A percentile compares a stretch with the other conserved stretches of the same genome.
phyloP scores from a whole-genome alignment of 73 alveolate species.

The Tetrahymena borealis region DNA sequence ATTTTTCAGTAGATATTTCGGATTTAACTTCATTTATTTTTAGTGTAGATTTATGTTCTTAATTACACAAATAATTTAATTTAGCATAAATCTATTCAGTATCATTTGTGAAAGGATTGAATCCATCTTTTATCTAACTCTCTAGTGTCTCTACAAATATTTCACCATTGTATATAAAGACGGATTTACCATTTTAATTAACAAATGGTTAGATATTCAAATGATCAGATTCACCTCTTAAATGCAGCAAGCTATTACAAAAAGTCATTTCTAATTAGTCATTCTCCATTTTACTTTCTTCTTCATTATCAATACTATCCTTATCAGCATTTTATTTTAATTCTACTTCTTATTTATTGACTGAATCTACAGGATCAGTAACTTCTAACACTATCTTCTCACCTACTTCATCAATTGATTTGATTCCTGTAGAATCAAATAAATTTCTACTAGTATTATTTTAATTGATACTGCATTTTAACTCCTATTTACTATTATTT shows the following conservation, averaged over 20 bases:
- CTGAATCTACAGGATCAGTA: no score
- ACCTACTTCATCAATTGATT: background rate
- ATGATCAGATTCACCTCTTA: constrained; percentile 56
- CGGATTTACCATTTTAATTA: constrained; percentile 18
- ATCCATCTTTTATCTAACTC: background rate
- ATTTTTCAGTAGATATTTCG: background rate
- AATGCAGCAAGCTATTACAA: constrained; percentile 50
- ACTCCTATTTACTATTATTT: background rate
- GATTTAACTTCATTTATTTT: no score
- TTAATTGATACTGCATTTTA: background rate
- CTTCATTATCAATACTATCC: background rate
- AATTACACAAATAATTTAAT: constrained; percentile 26
- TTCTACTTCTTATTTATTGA: background rate
- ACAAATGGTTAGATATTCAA: constrained; percentile 52
- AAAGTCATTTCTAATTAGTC: background rate
- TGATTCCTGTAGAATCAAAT: background rate
- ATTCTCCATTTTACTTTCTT: background rate
- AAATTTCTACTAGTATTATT: background rate
- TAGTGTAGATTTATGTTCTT: constrained; percentile 23
- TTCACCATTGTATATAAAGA: constrained; percentile 85
- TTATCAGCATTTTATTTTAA: background rate
- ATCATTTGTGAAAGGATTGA: background rate
- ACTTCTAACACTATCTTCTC: no score
- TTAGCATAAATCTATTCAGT: background rate
- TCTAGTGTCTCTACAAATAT: constrained; percentile 47